phyloP scores from a whole-genome alignment of 352 stramenopile genomes.

The Phytopythium oedochilum region DNA sequence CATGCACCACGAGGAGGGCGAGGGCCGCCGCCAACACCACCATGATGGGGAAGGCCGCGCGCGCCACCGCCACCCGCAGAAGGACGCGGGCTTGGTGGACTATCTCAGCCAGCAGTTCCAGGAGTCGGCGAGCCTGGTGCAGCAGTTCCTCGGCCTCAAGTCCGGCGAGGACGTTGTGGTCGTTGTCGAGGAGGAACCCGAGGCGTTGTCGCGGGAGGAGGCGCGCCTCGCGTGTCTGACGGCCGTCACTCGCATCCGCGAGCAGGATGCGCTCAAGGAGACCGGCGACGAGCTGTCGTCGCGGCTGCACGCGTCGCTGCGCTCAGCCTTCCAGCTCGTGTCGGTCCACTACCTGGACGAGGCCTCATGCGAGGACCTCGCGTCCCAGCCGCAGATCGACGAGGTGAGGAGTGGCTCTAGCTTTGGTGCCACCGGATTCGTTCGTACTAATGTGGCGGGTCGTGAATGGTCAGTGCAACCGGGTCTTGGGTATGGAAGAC shows the following conservation, averaged over 20 bases:
- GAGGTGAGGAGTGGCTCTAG: conserved; percentile 24
- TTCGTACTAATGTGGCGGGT: background rate
- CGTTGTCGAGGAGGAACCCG: conserved; percentile 21
- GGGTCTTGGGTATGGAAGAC: conserved; percentile 37
- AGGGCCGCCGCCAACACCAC: conserved; percentile 5
- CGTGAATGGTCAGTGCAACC: conserved; percentile 22
- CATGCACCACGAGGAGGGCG: background rate
- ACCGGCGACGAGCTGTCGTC: conserved; percentile 23
- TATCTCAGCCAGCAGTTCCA: conserved; percentile 32
- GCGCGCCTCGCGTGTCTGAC: conserved; percentile 41
- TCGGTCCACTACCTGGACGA: conserved; percentile 37
- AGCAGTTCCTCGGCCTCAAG: conserved; percentile 26
- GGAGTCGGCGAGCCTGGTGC: conserved; percentile 29
- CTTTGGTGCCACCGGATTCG: conserved; percentile 3
- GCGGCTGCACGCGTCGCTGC: conserved; percentile 32
- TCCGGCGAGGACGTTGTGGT: conserved; percentile 18
- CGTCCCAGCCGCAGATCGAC: conserved; percentile 14
- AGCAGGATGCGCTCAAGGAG: conserved; percentile 31
- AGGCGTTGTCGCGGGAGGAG: conserved; percentile 13
- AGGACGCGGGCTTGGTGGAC: conserved; percentile 17
- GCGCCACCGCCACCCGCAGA: conserved; percentile 1
- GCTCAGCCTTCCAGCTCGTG: conserved; percentile 32
- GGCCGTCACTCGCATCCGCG: conserved; percentile 34
- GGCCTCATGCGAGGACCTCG: conserved; percentile 48
- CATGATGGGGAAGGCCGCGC: conserved; percentile 5